Percentiles rank a stretch among this genome's conserved stretches.
Evolutionary conservation across 192 early-diverging fungal species (phyloP).

Genomic region (Backusella tarrabulga): DNA sequence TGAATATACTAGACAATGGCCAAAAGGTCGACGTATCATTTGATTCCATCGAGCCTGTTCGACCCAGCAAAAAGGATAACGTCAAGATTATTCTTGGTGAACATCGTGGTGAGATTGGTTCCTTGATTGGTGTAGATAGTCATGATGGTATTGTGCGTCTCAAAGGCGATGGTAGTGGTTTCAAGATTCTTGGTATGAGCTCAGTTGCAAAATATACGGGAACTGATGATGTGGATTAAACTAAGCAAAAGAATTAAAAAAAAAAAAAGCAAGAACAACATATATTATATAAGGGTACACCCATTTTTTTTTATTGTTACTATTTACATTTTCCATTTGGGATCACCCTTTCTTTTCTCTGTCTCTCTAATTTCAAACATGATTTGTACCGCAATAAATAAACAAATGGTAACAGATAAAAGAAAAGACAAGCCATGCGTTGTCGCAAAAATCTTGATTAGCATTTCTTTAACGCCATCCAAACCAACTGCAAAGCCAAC

Average conservation of each 20-base stretch:
- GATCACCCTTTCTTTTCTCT: conserved; percentile 60
- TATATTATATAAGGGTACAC: neutral
- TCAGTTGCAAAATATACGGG: conserved; percentile 49
- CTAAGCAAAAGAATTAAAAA: neutral
- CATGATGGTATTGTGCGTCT: conserved; percentile 72
- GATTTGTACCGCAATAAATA: conserved; percentile 70
- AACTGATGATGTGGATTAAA: conserved; percentile 9
- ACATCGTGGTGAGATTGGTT: conserved; percentile 58
- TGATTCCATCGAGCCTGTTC: conserved; percentile 49
- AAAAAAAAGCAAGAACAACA: neutral
- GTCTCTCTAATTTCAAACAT: conserved; percentile 82
- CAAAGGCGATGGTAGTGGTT: conserved; percentile 51
- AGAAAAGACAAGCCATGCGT: conserved; percentile 50
- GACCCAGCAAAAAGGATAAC: conserved; percentile 69
- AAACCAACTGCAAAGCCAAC: conserved; percentile 94
- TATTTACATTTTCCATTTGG: conserved; percentile 35
- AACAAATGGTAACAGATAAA: conserved; percentile 40
- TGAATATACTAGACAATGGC: conserved; percentile 37
- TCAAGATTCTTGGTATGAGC: conserved; percentile 55
- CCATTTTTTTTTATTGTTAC: neutral
- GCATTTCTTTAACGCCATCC: conserved; percentile 78
- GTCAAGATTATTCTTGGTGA: conserved; percentile 67
- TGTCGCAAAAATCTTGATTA: conserved; percentile 61
- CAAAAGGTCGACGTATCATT: conserved; percentile 32
- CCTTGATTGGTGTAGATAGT: conserved; percentile 70